Percentiles rank a stretch among this genome's conserved stretches.
Conservation (phyloP, 768 basidiomycete genomes). For the Brasilioporus rufonigricans region DNA sequence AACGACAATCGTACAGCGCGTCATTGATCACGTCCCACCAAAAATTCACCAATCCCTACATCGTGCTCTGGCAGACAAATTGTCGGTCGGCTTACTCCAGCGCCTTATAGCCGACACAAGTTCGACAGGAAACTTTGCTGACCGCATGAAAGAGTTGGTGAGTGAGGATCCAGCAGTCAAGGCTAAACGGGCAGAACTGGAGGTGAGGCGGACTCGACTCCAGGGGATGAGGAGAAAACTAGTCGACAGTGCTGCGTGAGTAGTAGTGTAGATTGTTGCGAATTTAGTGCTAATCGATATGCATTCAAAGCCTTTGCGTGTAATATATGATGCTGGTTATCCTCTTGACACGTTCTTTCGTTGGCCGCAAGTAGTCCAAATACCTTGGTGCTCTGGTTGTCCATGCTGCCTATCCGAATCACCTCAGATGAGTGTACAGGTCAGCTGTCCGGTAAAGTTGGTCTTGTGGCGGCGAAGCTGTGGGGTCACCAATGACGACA, state of each 20-base stretch:
- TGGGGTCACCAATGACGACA: too few relatives aligned
- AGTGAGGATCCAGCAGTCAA: conserved; percentile 44
- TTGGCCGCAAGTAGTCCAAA: too few relatives aligned
- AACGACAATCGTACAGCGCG: conserved; percentile 36
- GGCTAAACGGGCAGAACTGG: conserved; percentile 34
- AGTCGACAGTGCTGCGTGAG: conserved; percentile 22
- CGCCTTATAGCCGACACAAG: conserved; percentile 27
- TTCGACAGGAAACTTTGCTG: conserved; percentile 13
- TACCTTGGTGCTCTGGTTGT: too few relatives aligned
- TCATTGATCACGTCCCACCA: conserved; percentile 53
- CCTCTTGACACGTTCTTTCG: neutral
- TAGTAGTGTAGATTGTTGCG: neutral
- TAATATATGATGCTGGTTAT: too few relatives aligned
- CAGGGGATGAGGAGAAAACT: conserved; percentile 41
- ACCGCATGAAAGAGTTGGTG: conserved; percentile 40
- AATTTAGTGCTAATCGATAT: neutral
- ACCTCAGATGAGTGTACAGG: too few relatives aligned
- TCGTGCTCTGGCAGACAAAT: conserved; percentile 33
- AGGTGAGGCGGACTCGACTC: conserved; percentile 34
- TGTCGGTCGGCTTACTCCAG: conserved; percentile 37
- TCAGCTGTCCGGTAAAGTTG: too few relatives aligned
- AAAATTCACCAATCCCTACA: conserved; percentile 47
- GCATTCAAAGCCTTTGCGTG: neutral
- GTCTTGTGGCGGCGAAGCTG: too few relatives aligned
- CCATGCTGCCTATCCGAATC: too few relatives aligned